Evolutionary conservation across 73 alveolate species (phyloP).

Genomic region (Paramecium octaurelia): DNA sequence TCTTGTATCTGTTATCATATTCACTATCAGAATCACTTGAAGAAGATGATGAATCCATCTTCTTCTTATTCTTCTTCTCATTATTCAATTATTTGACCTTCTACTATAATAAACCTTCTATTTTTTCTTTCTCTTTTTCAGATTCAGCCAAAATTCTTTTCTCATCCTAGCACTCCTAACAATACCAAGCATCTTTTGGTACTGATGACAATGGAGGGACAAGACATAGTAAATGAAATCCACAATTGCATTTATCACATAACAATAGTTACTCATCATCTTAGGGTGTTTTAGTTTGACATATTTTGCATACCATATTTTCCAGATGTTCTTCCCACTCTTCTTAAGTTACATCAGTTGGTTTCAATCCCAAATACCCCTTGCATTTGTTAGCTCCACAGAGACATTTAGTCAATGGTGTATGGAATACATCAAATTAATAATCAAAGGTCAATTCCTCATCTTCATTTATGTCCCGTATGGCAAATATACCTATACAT

Average conservation of each 20-base stretch:
- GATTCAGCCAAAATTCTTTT: constrained; percentile 5
- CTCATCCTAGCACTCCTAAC: constrained; percentile 55
- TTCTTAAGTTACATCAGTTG: constrained; percentile 61
- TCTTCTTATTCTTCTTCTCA: constrained; percentile 6
- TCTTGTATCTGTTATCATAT: neutral
- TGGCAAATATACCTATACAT: constrained; percentile 96
- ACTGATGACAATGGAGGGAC: constrained; percentile 55
- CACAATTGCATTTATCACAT: constrained; percentile 69
- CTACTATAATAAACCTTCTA: constrained; percentile 1
- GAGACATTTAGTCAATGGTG: constrained; percentile 93
- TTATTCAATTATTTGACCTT: neutral
- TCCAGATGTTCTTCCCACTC: constrained; percentile 68
- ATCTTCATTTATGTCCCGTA: constrained; percentile 88
- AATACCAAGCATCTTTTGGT: constrained; percentile 67
- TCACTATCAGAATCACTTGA: constrained; percentile 49
- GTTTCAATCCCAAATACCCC: constrained; percentile 93
- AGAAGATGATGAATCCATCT: neutral
- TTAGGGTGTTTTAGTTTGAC: constrained; percentile 52
- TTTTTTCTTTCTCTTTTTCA: constrained; percentile 31
- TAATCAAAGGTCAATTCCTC: constrained; percentile 97
- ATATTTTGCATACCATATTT: constrained; percentile 60
- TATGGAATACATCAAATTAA: constrained; percentile 91
- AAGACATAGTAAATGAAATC: constrained; percentile 63
- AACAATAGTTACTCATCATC: constrained; percentile 61
- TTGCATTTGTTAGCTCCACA: constrained; percentile 93